These are phyloP conservation scores for Manihot esculenta DNA, from an alignment of 441 rosid genomes.

Conservation along the genomic window DNA sequence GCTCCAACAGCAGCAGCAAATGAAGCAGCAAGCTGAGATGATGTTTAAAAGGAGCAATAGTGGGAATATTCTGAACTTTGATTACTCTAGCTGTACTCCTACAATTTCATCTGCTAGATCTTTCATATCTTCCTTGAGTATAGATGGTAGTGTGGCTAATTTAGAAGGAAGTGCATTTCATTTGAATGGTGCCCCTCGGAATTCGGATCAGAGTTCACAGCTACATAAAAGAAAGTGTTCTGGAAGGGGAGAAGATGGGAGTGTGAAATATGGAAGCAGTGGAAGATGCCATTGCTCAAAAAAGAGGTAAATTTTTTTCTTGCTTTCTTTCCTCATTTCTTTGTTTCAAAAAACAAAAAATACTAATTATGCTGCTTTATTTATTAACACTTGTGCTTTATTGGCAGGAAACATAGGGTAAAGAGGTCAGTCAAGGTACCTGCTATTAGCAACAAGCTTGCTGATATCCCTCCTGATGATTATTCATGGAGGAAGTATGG, in stretches of 20 bases:
- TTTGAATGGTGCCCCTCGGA: slow-evolving; percentile 45
- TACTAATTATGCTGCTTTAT: too few species aligned
- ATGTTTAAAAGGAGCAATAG: slow-evolving; percentile 59
- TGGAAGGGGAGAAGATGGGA: slow-evolving; percentile 58
- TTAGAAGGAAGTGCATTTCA: slow-evolving; percentile 46
- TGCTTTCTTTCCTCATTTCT: too few species aligned
- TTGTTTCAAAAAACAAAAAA: too few species aligned
- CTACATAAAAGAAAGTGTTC: slow-evolving; percentile 53
- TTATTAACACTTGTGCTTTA: too few species aligned
- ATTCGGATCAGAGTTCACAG: slow-evolving; percentile 58
- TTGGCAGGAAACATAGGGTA: slow-evolving; percentile 58
- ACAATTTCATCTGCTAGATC: slow-evolving; percentile 62
- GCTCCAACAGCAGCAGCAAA: slow-evolving; percentile 48
- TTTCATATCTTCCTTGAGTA: slow-evolving; percentile 62
- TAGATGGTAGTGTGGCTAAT: slow-evolving; percentile 62
- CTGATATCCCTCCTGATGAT: slow-evolving; percentile 76
- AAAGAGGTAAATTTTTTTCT: slow-evolving; percentile 43
- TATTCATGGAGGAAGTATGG: slow-evolving; percentile 77
- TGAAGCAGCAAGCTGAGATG: slow-evolving; percentile 64
- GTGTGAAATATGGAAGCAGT: slow-evolving; percentile 50
- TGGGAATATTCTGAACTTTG: slow-evolving; percentile 55
- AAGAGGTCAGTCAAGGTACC: slow-evolving; percentile 67
- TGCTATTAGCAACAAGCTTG: slow-evolving; percentile 70
- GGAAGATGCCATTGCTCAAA: slow-evolving; percentile 68
- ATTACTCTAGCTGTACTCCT: slow-evolving; percentile 65